These are phyloP conservation scores for Cryptococcus sp. DNA, from an alignment of 1,284 basidiomycete genomes.

Conservation along the genomic window DNA sequence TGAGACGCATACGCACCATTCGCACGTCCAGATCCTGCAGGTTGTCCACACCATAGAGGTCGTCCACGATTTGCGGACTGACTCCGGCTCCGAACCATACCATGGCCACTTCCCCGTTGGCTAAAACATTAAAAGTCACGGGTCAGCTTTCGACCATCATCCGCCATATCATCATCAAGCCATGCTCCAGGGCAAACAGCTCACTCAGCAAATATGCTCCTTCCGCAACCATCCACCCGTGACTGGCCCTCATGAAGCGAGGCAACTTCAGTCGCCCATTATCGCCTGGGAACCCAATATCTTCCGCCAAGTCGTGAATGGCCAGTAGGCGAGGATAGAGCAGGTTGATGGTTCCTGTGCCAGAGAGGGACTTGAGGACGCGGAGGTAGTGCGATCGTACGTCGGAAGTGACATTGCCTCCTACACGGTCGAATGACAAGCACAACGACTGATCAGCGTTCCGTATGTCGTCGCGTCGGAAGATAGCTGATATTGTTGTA, in stretches of 20 bases:
- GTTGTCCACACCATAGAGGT: constrained; percentile 84
- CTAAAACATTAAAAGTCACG: constrained; percentile 54
- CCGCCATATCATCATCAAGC: not conserved
- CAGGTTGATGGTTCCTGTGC: constrained; percentile 71
- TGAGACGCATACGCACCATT: constrained; percentile 60
- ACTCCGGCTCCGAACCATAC: constrained; percentile 87
- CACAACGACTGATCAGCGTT: too few species aligned
- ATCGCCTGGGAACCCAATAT: constrained; percentile 63
- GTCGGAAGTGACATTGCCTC: constrained; percentile 85
- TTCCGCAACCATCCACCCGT: constrained; percentile 84
- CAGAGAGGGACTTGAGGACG: constrained; percentile 69
- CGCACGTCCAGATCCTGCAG: constrained; percentile 71
- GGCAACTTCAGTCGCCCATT: constrained; percentile 70
- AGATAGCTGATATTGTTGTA: not conserved
- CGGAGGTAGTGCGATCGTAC: constrained; percentile 87
- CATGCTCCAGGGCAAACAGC: constrained; percentile 29
- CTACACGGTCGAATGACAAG: constrained; percentile 51
- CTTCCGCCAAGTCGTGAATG: constrained; percentile 78
- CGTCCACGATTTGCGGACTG: constrained; percentile 77
- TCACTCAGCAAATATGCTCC: constrained; percentile 89
- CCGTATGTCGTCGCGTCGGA: not conserved
- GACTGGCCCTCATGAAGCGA: constrained; percentile 77
- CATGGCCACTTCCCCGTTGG: constrained; percentile 87
- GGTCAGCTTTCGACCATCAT: constrained; percentile 1
- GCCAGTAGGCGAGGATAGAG: constrained; percentile 90